Base-by-base conservation (phyloP, 2,329 filamentous ascomycete species). In the Sporothrix pseudoabietina region DNA sequence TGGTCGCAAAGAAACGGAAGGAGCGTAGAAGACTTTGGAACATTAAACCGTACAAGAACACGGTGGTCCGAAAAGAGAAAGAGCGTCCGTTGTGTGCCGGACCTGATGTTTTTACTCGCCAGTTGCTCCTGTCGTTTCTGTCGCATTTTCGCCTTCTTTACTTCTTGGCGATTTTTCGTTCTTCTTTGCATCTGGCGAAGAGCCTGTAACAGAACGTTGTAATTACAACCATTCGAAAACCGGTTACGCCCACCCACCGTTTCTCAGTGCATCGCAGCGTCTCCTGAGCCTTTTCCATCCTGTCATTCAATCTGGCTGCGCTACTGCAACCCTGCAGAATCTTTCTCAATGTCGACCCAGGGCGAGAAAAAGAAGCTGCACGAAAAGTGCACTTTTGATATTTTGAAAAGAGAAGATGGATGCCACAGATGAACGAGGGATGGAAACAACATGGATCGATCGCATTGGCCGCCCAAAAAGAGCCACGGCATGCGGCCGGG, bases 211-310 rank as follows among this genome's bases (percentile, higher is more conserved):
- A 26, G 26, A n/a, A n/a, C n/a, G n/a, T n/a, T n/a, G n/a, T n/a
- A n/a, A n/a, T n/a, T 26, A 71, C 69, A 61, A 54, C 54, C 69
- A 49, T 10, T 30, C 35, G 22, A 71, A 47, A 71, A 71, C 69
- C 52, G 39, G 69, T 71, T 71, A 61, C 69, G 41, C 69, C 69
- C 54, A 61, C 69, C 54, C 68, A n/a, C n/a, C 16, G 12, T 26
- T 26, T 47, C 39, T n/a, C 52, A 55, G 22, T 55, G 22, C 52
- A 55, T 30, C 0, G 26, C 26, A 47, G 39, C 22, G 30, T 44
- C 26, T 70, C 35, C 52, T 41, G n/a, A 16, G 3, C 54, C 32
- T 10, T 35, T 26, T 26, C n/a, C 39, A 16, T 57, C 68, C 47
- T 10, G n/a, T 44, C 35, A n/a, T 47, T 41, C 16, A 57, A 22